Evolutionary conservation across 1,139 yeast genomes (phyloP).

Genomic region (Hansenula lynferdii): DNA sequence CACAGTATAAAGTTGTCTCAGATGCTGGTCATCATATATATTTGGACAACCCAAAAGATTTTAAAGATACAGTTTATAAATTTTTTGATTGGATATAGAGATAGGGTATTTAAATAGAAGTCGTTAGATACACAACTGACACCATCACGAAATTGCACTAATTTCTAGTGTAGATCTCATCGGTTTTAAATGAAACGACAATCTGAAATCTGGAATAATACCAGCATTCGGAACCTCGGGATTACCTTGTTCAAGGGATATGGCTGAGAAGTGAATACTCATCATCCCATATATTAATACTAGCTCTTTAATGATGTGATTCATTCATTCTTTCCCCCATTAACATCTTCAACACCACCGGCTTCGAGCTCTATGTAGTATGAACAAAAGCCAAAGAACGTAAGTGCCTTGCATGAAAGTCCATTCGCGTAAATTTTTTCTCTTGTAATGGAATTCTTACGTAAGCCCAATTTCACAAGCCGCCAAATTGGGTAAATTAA

Average conservation of each 20-base stretch:
- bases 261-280: too few relatives aligned
- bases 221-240: too few relatives aligned
- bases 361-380: too few relatives aligned
- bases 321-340: too few relatives aligned
- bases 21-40: constrained; percentile 78
- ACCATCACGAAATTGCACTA: background rate
- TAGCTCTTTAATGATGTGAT: too few relatives aligned
- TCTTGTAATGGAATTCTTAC: background rate
- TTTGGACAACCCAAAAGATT: constrained; percentile 55
- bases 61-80: constrained; percentile 12
- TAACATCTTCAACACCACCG: too few relatives aligned
- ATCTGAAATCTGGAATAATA: background rate
- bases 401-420: too few relatives aligned
- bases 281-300: too few relatives aligned
- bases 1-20: constrained; percentile 40
- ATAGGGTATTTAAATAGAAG: background rate
- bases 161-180: background rate
- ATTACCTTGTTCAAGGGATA: too few relatives aligned
- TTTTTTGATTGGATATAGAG: constrained; percentile 17
- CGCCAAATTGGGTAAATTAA: background rate
- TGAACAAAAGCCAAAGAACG: too few relatives aligned
- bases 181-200: background rate
- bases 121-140: background rate
- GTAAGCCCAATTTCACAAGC: background rate
- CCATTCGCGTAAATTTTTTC: background rate